Evolutionary conservation across 345 rosid genomes (phyloP), one percentile per base, ranked within the genome.

Genomic region (Camelina sativa): DNA sequence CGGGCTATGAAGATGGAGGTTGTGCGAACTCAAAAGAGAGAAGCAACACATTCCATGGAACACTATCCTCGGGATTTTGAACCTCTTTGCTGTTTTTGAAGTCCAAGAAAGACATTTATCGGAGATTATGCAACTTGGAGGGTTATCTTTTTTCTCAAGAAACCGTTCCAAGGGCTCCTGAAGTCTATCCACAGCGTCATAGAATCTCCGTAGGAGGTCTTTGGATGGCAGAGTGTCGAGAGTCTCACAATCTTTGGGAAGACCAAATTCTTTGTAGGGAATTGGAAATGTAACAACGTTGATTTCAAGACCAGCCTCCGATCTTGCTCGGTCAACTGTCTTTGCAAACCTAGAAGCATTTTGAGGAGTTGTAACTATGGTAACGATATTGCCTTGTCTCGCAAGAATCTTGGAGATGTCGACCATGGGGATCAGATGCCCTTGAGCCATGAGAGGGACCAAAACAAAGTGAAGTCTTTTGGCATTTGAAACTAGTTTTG

Each of bases 1-100:
- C 19, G 85, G 69, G 13, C 72, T 70, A 11, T 79, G 71, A 32
- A 75, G 78, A 65, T 84, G 79, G 10, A 90, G 53, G 9, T 84
- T 90, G 71, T 81, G 84, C 22, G 87, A 71, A 61, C 89, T 82
- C 64, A 90, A 65, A 73, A 89, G 69, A 13, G 95, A 83, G 71
- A 88, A 92, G 55, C 91, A 83, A 11, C 88, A 71, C 95, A 86
- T 87, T 58, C 95, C 97, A 13, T 90, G 91, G 53, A 92, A 92
- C 71, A 89, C 90, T 52, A 92, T 75, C 67, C 98, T 82, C 0
- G 96, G 94, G 40, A 90, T 69, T n/a, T 82, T 66, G 73, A 92
- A 83, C 53, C 61, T 80, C 41, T 70, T 65, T 0, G 98, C 91
- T 1, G 79, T 81, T 72, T 53, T 62, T 1, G 85, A 55, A 0